Evolutionary conservation across 345 rosid genomes (phyloP).

Genomic region (Passiflora organensis): DNA sequence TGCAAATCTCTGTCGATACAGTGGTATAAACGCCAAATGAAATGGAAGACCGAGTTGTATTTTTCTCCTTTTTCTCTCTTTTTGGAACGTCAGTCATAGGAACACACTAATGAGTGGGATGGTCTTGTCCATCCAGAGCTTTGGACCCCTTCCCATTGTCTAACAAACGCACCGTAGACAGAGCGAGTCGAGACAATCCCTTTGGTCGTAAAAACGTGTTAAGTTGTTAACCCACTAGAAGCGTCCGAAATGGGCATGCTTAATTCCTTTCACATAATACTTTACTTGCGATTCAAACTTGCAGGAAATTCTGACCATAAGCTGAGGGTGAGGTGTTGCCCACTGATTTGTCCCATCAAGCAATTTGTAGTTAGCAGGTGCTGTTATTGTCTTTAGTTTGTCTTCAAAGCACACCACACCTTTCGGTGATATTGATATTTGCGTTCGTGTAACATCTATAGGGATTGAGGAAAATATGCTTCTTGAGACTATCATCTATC

Average conservation of each 20-base stretch:
- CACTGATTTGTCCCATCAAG: not conserved
- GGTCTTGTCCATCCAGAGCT: not conserved
- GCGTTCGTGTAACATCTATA: too few relatives aligned
- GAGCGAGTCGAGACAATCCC: too few relatives aligned
- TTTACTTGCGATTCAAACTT: not conserved
- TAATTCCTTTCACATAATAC: not conserved
- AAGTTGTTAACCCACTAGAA: too few relatives aligned
- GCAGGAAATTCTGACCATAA: not conserved
- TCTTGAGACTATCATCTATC: not conserved
- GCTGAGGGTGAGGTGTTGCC: too few relatives aligned
- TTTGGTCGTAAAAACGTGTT: not conserved
- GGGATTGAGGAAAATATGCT: not conserved
- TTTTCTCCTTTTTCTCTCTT: too few relatives aligned
- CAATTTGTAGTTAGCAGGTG: not conserved
- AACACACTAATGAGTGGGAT: conserved; percentile 3
- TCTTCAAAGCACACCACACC: not conserved
- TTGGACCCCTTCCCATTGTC: too few relatives aligned
- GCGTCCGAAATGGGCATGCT: not conserved
- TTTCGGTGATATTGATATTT: not conserved
- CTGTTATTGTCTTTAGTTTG: too few relatives aligned
- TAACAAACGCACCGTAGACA: not conserved
- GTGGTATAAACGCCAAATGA: conserved; percentile 1
- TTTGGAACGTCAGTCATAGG: not conserved
- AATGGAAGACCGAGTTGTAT: too few relatives aligned
- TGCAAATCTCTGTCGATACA: not conserved